Base-by-base conservation (phyloP, 257 asterid genomes). In the Solanum appendiculatum region DNA sequence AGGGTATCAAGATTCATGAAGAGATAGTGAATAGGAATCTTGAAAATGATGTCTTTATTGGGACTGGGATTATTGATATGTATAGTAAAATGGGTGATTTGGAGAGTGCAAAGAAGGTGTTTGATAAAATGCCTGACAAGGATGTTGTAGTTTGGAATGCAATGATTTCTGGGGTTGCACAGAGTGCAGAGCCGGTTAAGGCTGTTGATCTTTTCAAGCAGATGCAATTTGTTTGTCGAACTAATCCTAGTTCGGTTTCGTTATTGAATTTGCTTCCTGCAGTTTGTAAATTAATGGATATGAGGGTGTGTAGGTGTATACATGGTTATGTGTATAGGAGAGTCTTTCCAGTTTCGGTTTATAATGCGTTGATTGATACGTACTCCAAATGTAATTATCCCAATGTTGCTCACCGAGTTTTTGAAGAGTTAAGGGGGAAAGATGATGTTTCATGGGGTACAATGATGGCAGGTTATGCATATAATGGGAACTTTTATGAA, bases 361-460 rank as follows among this genome's bases (percentile, higher is more conserved):
- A 37, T 14, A 91, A 90, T 82, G 92, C 91, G 16, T 87, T 91
- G 90, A 91, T 90, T 21, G 92, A 91, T 86, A 82, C 51, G 86
- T 91, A 91, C 81, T 72, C 88, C 3, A 91, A 91, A 87, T 91
- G 93, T 84, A 90, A 89, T 16, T 34, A 20, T 84, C 29, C 87
- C 0, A 60, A 72, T 54, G 58, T 46, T 3, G 91, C 89, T 88
- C 82, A 87, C 25, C 23, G 25, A 48, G 63, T 91, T 63, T 90
- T 91, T 64, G 78, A 86, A 66, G 73, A 39, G 81, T 51, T 87
- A 87, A 51, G 42, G 85, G 25, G 81, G 69, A 88, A 68, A 39
- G 91, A 91, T 88, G 91, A 90, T 80, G 90, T 91, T 64, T 86
- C 92, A 23, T 91, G 92, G 92, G 93, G 92, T n/a, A 86, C 90